phyloP scores from a whole-genome alignment of 73 alveolate species.

The Paramecium sexaurelia region DNA sequence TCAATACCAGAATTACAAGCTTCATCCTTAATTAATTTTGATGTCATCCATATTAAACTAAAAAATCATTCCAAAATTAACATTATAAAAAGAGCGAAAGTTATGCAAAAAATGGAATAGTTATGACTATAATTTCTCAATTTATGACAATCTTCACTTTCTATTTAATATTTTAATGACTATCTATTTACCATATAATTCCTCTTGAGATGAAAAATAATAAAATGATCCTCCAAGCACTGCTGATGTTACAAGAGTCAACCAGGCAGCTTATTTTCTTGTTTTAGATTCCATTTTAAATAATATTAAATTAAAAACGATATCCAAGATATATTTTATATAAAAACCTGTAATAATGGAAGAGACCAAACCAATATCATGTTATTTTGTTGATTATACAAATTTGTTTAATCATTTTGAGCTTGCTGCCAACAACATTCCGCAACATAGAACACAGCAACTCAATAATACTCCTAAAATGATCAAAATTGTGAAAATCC shows the following conservation, averaged over 20 bases:
- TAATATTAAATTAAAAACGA: background rate
- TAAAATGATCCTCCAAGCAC: background rate
- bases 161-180: background rate
- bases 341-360: background rate
- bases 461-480: background rate
- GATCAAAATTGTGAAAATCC: background rate
- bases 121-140: background rate
- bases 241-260: background rate
- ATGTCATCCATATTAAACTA: background rate
- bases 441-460: background rate
- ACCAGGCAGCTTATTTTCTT: background rate
- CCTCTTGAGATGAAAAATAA: background rate
- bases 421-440: background rate
- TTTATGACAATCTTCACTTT: background rate
- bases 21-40: background rate
- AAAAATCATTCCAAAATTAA: background rate
- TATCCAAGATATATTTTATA: background rate
- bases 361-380: background rate
- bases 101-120: background rate
- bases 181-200: background rate
- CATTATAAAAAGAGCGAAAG: background rate
- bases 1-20: background rate
- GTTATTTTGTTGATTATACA: background rate
- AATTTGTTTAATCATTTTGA: background rate
- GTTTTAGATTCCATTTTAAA: constrained; percentile 2